phyloP scores from a whole-genome alignment of 345 rosid species.

The Passiflora organensis region DNA sequence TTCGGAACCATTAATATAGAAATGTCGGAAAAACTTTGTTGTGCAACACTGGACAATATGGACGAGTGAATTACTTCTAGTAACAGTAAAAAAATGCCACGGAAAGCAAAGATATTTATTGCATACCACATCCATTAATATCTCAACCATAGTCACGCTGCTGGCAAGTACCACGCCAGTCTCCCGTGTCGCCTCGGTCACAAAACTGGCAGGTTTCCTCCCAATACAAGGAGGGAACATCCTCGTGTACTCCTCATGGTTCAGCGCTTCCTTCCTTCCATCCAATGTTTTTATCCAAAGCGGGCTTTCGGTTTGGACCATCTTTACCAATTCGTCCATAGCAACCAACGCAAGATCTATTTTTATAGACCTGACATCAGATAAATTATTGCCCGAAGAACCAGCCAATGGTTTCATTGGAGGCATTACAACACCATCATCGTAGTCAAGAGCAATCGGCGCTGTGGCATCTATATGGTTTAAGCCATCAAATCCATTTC shows the following conservation, averaged over 20 bases:
- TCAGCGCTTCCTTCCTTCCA: slow-evolving; percentile 41
- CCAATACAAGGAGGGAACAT: slow-evolving; percentile 31
- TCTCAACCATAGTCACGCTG: slow-evolving; percentile 52
- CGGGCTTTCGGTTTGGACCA: slow-evolving; percentile 41
- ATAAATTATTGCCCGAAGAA: slow-evolving; percentile 13
- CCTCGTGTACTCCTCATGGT: slow-evolving; percentile 49
- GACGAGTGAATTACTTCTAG: neutral
- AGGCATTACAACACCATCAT: slow-evolving; percentile 19
- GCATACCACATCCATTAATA: slow-evolving; percentile 69
- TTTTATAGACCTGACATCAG: slow-evolving; percentile 36
- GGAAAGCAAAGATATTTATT: neutral
- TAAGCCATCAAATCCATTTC: slow-evolving; percentile 27
- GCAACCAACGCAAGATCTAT: slow-evolving; percentile 53
- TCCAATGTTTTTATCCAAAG: slow-evolving; percentile 49
- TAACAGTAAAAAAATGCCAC: too few relatives aligned
- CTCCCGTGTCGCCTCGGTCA: slow-evolving; percentile 54
- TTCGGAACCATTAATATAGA: neutral
- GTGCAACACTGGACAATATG: neutral
- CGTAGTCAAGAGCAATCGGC: slow-evolving; percentile 27
- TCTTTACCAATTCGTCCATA: slow-evolving; percentile 54
- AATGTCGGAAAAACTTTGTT: neutral
- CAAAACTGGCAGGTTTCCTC: slow-evolving; percentile 29
- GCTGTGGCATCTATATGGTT: slow-evolving; percentile 12
- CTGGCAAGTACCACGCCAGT: slow-evolving; percentile 43
- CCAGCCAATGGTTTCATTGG: slow-evolving; percentile 10